phyloP scores from a whole-genome alignment of 176 grass and related monocot species.

The Luzula sylvatica region DNA sequence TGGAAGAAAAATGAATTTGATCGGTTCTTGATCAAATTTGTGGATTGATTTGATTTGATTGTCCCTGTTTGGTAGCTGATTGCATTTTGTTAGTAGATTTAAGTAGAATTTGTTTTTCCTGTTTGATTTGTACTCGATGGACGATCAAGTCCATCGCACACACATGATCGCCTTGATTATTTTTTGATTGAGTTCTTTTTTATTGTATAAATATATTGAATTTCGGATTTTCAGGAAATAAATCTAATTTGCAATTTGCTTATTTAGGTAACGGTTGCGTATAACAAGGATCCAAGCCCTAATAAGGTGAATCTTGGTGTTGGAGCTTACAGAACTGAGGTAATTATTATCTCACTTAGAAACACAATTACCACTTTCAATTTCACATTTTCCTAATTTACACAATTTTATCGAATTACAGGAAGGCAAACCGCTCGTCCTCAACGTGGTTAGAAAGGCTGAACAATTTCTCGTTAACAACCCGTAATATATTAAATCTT shows the following conservation, averaged over 20 bases:
- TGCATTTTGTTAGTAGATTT: conserved; percentile 12
- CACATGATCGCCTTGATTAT: no score
- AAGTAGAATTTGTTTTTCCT: conserved; percentile 7
- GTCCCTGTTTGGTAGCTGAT: not conserved
- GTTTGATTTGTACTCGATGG: not conserved
- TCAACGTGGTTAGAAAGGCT: conserved; percentile 77
- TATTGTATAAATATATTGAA: no score
- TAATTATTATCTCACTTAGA: conserved; percentile 17
- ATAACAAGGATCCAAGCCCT: conserved; percentile 93
- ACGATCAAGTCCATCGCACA: no score
- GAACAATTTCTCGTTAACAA: conserved; percentile 61
- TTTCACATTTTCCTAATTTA: not conserved
- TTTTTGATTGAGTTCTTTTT: no score
- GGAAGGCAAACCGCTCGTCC: conserved; percentile 98
- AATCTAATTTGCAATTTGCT: no score
- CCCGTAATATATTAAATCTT: conserved; percentile 31
- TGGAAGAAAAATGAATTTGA: not conserved
- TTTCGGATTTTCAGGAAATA: no score
- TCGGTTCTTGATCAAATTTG: not conserved
- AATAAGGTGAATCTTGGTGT: conserved; percentile 93
- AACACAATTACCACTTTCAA: not conserved
- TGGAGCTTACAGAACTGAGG: conserved; percentile 95
- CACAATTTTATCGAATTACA: conserved; percentile 21
- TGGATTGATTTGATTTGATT: not conserved
- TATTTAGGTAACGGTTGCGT: conserved; percentile 79